Conservation (phyloP, 192 early-diverging fungal species). For the Coemansia asiatica region DNA sequence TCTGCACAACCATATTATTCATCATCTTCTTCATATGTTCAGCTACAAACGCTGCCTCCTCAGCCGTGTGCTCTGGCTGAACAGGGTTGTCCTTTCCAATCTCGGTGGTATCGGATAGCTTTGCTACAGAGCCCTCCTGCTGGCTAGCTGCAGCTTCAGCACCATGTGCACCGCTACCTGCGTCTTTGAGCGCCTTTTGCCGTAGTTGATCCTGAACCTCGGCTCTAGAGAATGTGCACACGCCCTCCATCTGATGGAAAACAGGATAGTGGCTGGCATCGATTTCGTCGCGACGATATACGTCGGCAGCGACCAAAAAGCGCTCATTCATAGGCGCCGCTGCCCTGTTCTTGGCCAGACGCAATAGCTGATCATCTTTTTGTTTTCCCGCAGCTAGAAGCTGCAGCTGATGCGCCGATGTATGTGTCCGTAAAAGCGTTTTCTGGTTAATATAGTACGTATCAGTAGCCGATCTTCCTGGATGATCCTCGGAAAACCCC, state of each 20-base stretch:
- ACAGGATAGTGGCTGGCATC: conserved; percentile 94
- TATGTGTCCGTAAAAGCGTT: conserved; percentile 86
- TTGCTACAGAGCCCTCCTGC: neutral
- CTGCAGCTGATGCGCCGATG: conserved; percentile 91
- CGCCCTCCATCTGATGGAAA: conserved; percentile 98
- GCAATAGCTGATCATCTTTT: conserved; percentile 12
- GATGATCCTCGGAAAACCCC: conserved; percentile 78
- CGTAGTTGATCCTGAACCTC: conserved; percentile 24
- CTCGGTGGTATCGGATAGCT: conserved; percentile 37
- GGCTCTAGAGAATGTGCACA: conserved; percentile 57
- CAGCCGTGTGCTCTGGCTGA: conserved; percentile 67
- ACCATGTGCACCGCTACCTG: neutral
- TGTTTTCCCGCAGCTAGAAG: conserved; percentile 58
- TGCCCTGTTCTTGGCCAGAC: conserved; percentile 28
- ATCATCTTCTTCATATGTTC: conserved; percentile 77
- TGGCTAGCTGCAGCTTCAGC: neutral
- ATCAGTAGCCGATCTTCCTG: conserved; percentile 77
- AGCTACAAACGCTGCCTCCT: conserved; percentile 60
- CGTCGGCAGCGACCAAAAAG: conserved; percentile 93
- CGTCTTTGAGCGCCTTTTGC: neutral
- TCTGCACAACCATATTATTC: conserved; percentile 74
- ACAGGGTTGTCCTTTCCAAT: conserved; percentile 70
- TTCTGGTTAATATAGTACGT: conserved; percentile 89
- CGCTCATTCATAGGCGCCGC: conserved; percentile 54
- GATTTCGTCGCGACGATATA: conserved; percentile 95